phyloP scores from a whole-genome alignment of 1,284 basidiomycete species.

The Apiotrichum gracile region DNA sequence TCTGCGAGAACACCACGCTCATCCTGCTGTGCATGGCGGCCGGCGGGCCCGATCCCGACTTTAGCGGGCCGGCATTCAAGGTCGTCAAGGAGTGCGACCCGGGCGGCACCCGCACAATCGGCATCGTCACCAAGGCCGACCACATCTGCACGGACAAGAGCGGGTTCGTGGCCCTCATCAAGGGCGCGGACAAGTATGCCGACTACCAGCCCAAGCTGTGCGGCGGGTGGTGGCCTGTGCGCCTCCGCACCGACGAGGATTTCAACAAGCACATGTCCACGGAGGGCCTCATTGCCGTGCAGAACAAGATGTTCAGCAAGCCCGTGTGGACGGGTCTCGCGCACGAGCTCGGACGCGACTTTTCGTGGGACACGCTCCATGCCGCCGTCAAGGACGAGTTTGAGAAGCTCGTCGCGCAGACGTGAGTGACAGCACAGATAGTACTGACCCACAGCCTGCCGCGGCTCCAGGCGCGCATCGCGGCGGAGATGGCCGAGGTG shows the following conservation, averaged over 20 bases:
- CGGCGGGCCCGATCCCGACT: slow-evolving; percentile 12
- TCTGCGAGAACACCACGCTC: slow-evolving; percentile 15
- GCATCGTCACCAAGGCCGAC: slow-evolving; percentile 29
- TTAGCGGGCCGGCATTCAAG: neutral
- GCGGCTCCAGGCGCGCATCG: neutral
- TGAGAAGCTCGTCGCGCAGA: neutral
- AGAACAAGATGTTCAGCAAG: slow-evolving; percentile 9
- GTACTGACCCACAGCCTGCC: neutral
- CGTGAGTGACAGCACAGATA: slow-evolving; percentile 1
- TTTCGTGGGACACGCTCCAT: slow-evolving; percentile 8
- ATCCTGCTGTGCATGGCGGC: slow-evolving; percentile 24
- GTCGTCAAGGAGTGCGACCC: slow-evolving; percentile 18
- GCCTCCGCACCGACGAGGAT: slow-evolving; percentile 6
- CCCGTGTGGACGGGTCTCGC: slow-evolving; percentile 13
- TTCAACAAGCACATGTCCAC: neutral
- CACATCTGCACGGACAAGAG: slow-evolving; percentile 3
- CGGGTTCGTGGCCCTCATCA: slow-evolving; percentile 9
- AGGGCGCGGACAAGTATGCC: neutral
- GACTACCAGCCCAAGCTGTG: slow-evolving; percentile 7
- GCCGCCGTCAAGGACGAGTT: neutral
- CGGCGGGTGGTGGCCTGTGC: slow-evolving; percentile 14
- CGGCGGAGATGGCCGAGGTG: neutral
- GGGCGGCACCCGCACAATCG: slow-evolving; percentile 9
- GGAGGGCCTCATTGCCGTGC: neutral
- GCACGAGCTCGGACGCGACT: neutral